phyloP scores from a whole-genome alignment of 768 basidiomycete genomes.

The Hydnomerulius pinastri region DNA sequence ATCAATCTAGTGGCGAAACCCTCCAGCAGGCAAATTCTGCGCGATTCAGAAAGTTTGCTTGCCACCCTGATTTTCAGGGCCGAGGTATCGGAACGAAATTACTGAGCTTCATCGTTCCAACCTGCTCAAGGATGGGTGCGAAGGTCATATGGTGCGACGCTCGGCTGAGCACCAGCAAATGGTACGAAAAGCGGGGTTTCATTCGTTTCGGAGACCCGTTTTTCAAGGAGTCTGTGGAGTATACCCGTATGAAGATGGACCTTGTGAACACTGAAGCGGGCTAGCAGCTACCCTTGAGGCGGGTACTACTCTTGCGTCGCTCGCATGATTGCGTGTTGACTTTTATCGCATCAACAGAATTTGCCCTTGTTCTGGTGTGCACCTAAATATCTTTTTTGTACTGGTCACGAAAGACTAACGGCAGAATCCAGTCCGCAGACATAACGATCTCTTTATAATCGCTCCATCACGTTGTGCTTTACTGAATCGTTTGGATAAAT shows the following conservation, averaged over 20 bases:
- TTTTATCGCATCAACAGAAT: neutral
- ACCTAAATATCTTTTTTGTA: neutral
- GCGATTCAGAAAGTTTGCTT: slow-evolving; percentile 66
- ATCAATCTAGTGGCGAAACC: slow-evolving; percentile 1
- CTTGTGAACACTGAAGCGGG: slow-evolving; percentile 9
- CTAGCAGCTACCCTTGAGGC: slow-evolving; percentile 1
- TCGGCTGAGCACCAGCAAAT: slow-evolving; percentile 41
- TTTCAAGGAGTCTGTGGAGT: slow-evolving; percentile 56
- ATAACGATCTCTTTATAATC: neutral
- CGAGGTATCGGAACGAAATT: slow-evolving; percentile 54
- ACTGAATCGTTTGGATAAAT: neutral
- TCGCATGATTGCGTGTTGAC: neutral
- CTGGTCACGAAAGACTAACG: slow-evolving; percentile 10
- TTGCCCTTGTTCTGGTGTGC: neutral
- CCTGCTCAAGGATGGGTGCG: slow-evolving; percentile 42
- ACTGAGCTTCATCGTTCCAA: slow-evolving; percentile 41
- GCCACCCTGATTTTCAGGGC: slow-evolving; percentile 50
- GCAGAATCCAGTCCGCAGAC: neutral
- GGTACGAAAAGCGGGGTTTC: slow-evolving; percentile 58
- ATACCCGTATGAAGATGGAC: slow-evolving; percentile 52
- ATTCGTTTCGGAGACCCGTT: slow-evolving; percentile 50
- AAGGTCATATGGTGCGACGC: slow-evolving; percentile 61
- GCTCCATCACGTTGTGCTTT: neutral
- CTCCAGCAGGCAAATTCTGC: slow-evolving; percentile 21
- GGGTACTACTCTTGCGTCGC: neutral